Base-by-base conservation (phyloP, 139 green algal genomes). In the Parachlorella kessleri region DNA sequence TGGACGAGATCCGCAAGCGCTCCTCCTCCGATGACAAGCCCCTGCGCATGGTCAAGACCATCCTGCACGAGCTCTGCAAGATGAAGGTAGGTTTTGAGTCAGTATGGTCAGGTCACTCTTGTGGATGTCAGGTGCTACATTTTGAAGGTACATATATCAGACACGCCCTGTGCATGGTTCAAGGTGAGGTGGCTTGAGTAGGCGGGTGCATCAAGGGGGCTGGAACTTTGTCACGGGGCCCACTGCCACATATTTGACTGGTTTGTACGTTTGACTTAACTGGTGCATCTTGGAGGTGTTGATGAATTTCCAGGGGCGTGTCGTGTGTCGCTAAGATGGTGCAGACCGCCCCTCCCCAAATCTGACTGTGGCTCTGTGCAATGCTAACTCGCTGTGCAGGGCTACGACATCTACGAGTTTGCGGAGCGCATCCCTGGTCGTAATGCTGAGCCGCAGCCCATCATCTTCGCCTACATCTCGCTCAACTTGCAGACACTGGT, bases 11-110 rank as follows among this genome's bases (percentile, higher is more conserved):
- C 59, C 84, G 93, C 55, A 83, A 85, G 53, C 83, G 94, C 33
- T 90, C 90, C 24, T 73, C 85, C 32, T 53, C 76, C 10, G 94
- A 98, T 66, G 96, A 99, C 90, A 97, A 98, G 88, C 93, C 95
- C 10, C 88, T 99, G 78, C 87, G 94, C 74, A 98, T 98, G 93
- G 91, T 98, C 40, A 98, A 98, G 87, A 99, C 96, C 26, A 85
- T 99, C 38, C 86, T 99, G 75, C 91, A 98, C 85, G 92, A 98
- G 84, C 84, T 98, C n/a, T 95, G 90, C 85, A 94, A 93, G 75
- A 78, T 90, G 69, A 80, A 87, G 85, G 87, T 87, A 72, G 36
- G 40, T 23, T 21, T 18, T 48, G 66, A 5, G 33, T 33, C 4
- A 7, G 2, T n/a, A n/a, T n/a, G n/a, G n/a, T n/a, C n/a, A n/a